Conservation (phyloP, 495 filamentous ascomycete genomes). For the Penicillium odoratum region DNA sequence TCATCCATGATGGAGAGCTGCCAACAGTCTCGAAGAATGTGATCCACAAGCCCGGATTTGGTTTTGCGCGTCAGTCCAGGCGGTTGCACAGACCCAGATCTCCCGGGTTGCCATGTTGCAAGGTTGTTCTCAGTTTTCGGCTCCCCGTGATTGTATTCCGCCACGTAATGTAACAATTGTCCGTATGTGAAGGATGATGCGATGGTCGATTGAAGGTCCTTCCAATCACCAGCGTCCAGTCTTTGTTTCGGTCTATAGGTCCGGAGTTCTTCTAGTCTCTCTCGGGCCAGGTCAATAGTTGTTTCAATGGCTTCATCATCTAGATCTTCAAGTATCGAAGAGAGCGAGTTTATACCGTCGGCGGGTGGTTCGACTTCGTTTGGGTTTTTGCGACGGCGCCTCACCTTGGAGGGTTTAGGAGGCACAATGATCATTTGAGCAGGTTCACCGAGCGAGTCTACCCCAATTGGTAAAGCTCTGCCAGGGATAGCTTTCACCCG, state of each 20-base stretch:
- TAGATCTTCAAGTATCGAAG: conserved; percentile 33
- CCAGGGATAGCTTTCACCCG: too few relatives aligned
- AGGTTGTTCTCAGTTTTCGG: neutral
- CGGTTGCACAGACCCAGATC: conserved; percentile 24
- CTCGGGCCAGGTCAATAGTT: conserved; percentile 10
- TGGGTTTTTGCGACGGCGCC: conserved; percentile 12
- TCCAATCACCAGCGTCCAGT: conserved; percentile 27
- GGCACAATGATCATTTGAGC: conserved; percentile 44
- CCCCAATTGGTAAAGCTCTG: conserved; percentile 19
- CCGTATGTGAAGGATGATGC: conserved; percentile 34
- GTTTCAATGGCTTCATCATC: conserved; percentile 20
- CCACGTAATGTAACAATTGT: conserved; percentile 37
- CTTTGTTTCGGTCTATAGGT: conserved; percentile 22
- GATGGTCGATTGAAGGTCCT: conserved; percentile 28
- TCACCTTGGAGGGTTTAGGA: neutral
- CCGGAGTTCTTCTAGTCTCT: conserved; percentile 30
- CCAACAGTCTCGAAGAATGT: conserved; percentile 47
- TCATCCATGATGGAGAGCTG: conserved; percentile 37
- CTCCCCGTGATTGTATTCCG: neutral
- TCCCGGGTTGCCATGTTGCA: conserved; percentile 34
- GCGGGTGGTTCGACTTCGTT: neutral
- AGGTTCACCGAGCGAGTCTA: conserved; percentile 42
- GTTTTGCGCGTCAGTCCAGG: conserved; percentile 21
- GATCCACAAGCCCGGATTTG: conserved; percentile 32
- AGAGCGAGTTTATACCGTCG: conserved; percentile 14